Base-by-base conservation (phyloP, 768 basidiomycete genomes). In the Mycena rosella region DNA sequence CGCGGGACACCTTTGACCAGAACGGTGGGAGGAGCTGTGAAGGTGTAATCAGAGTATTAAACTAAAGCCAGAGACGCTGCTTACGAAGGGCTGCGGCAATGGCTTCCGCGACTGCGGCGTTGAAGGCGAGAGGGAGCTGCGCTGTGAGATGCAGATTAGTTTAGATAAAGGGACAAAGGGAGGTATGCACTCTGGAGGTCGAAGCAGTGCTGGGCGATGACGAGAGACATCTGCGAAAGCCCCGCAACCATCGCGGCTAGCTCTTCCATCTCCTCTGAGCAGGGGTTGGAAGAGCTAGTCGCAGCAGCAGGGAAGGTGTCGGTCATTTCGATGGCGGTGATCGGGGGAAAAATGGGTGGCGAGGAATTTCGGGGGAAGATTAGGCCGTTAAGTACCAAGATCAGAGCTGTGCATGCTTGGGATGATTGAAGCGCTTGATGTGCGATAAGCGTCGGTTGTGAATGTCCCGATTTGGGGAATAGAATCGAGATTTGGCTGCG, bases 201-300 rank as follows among this genome's bases (percentile, higher is more conserved):
- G 9, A 60, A 5, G 36, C 47, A 60, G 18, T 40, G 59, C 32
- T 60, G 48, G 22, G 59, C 47, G 32, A 60, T 36, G 3, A 47
- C 59, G 9, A 60, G 48, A 32, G 59, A 48, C 45, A 29, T 49
- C 34, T 60, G 59, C 15, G 59, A 24, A 9, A 60, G 59, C 22
- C 20, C 34, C 18, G 48, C 59, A 22, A 49, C 48, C 6, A 7
- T 13, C 1, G 59, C 30, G 22, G 49, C 17, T 8, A 49, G 24
- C 30, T 27, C 44, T 27, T 59, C 57, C 57, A 59, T 47, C 57
- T 45, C 57, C n/a, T 47, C 11, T 18, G 32, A 34, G 32, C 34
- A 30, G 30, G 57, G 30, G 57, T 32, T 47, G 57, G 57, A 20
- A 27, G 29, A 27, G 44, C 15, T 45, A 14, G 17, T 30, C 22